Percentiles rank a stretch among this genome's conserved stretches.
Evolutionary conservation across 2,329 filamentous ascomycete genomes (phyloP).

Genomic region (Microsporum canis): DNA sequence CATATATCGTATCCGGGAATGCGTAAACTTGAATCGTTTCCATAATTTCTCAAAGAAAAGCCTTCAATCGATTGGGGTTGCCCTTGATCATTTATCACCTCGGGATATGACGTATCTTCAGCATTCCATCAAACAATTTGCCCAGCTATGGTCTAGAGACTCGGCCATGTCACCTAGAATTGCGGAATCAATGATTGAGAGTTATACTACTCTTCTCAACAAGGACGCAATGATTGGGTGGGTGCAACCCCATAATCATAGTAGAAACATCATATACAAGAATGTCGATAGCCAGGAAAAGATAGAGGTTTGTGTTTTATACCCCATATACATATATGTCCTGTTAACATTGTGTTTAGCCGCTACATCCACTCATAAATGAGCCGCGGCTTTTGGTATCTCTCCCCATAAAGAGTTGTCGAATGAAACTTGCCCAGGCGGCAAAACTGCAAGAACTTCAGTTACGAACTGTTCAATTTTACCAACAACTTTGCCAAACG

Average conservation of each 20-base stretch:
- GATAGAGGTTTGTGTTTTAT: slow-evolving; percentile 10
- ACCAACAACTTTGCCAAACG: slow-evolving; percentile 24
- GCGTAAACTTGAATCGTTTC: slow-evolving; percentile 20
- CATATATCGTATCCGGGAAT: slow-evolving; percentile 30
- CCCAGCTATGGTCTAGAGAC: slow-evolving; percentile 10
- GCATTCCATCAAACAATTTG: slow-evolving; percentile 18
- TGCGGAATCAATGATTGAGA: slow-evolving; percentile 19
- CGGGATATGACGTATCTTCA: slow-evolving; percentile 26
- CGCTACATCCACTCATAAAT: slow-evolving; percentile 32
- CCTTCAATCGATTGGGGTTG: slow-evolving; percentile 21
- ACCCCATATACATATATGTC: neutral
- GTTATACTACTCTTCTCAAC: slow-evolving; percentile 24
- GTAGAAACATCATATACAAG: slow-evolving; percentile 1
- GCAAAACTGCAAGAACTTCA: slow-evolving; percentile 30
- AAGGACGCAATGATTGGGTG: slow-evolving; percentile 14
- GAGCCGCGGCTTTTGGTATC: slow-evolving; percentile 25
- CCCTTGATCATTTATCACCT: slow-evolving; percentile 29
- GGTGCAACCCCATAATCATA: slow-evolving; percentile 16
- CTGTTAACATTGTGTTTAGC: slow-evolving; percentile 20
- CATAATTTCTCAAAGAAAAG: slow-evolving; percentile 10
- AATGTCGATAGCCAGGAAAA: neutral
- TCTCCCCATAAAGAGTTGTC: slow-evolving; percentile 14
- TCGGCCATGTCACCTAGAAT: neutral
- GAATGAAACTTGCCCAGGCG: slow-evolving; percentile 19
- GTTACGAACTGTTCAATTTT: slow-evolving; percentile 26